phyloP scores from a whole-genome alignment of 1,284 basidiomycete genomes.

The Melampsora larici-populina region DNA sequence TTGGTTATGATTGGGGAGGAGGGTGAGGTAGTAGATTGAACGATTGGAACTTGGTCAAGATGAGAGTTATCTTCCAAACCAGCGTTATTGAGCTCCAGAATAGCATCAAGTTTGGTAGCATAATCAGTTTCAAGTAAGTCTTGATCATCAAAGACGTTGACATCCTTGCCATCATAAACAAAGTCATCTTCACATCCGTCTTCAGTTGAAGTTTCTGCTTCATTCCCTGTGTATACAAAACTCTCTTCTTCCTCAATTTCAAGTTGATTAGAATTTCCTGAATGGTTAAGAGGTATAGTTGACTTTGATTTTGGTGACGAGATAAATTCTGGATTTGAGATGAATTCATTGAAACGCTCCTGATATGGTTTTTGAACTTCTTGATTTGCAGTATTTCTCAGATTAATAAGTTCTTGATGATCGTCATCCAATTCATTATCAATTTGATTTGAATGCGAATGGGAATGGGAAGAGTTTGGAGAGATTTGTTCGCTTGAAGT shows the following conservation, averaged over 20 bases:
- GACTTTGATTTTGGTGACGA: background rate
- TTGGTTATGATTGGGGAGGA: background rate
- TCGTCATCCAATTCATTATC: background rate
- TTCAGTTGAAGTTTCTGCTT: background rate
- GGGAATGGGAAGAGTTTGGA: no score
- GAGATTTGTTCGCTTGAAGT: no score
- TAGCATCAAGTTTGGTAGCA: conserved; percentile 13
- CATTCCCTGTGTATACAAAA: background rate
- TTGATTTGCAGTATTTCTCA: background rate
- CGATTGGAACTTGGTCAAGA: background rate
- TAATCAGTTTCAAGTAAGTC: conserved; percentile 12
- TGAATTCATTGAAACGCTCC: background rate
- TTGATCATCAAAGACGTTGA: conserved; percentile 33
- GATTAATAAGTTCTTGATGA: background rate
- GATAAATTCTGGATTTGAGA: background rate
- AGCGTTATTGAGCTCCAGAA: conserved; percentile 1
- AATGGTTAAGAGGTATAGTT: background rate
- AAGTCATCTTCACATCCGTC: conserved; percentile 26
- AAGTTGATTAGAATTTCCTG: background rate
- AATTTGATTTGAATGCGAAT: no score
- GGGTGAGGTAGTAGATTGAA: background rate
- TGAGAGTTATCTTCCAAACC: background rate
- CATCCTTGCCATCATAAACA: conserved; percentile 34
- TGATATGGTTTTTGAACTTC: no score
- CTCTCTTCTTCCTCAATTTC: background rate